Base-by-base conservation (phyloP, 306 rosid species). In the Medicago ruthenica region DNA sequence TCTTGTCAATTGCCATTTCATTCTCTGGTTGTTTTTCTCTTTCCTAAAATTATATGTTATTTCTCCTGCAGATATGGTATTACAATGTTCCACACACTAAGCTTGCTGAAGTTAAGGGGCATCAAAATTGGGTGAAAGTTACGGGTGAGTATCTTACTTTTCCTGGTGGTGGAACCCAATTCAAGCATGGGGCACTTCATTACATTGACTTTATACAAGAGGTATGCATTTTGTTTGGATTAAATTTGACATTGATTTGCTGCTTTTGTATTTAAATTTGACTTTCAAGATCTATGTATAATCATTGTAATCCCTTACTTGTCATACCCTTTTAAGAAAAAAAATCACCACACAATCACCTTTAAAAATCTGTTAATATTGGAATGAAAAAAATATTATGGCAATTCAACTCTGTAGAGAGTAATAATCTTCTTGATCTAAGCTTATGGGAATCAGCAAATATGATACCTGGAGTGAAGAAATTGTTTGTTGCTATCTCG, bases 91-190 rank as follows among this genome's bases (percentile, higher is more conserved):
- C 99, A 47, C 99, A 96, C 80, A 85, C 93, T 60, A 90, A 90
- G 85, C 99, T 96, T 78, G 98, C 97, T 41, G 18, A 88, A 87
- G 60, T 90, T 70, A 96, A 96, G 84, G 98, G 99, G 18, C 99
- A 96, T 75, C 99, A 96, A 82, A 96, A 96, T 76, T 96, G 99
- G 98, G 98, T 96, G 64, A 96, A 96, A 81, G 91, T 96, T 64
- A 83, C 89, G 0, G 99, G 99, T 1, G 97, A 96, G 79, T 89
- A 83, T 81, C 96, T 96, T 74, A 92, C 98, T 71, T 96, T 96
- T 76, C 99, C 99, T 16, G 99, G 99, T 70, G 99, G 99, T 21
- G 99, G 99, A 81, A 96, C 99, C 58, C 99, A 96, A 80, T 96
- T 96, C 80, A 92, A 89, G 92, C 96, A 88, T 15, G 99, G 99